phyloP scores from a whole-genome alignment of 83 land plant genomes.

The Diphasiastrum complanatum region DNA sequence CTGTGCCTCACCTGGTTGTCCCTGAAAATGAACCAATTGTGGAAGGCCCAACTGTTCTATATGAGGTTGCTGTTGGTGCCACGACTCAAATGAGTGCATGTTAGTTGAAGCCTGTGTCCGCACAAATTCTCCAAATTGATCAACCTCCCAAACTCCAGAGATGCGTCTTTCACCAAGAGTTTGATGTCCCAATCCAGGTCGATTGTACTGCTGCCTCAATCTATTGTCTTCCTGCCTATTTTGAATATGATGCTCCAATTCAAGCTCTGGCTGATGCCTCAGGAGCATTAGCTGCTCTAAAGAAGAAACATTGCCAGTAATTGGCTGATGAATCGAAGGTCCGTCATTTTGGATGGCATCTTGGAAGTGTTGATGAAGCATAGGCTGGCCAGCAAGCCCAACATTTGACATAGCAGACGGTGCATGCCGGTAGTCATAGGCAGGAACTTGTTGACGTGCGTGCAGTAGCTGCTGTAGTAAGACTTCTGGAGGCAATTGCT shows the following conservation, averaged over 20 bases:
- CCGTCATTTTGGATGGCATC: too few relatives aligned
- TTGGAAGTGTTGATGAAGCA: too few relatives aligned
- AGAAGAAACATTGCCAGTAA: too few relatives aligned
- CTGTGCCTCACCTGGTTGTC: too few relatives aligned
- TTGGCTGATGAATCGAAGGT: too few relatives aligned
- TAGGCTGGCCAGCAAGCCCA: constrained; percentile 18
- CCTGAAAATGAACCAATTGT: too few relatives aligned
- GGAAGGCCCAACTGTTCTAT: too few relatives aligned
- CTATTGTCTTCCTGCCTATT: too few relatives aligned
- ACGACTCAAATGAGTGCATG: constrained; percentile 21
- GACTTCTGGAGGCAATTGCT: constrained; percentile 29
- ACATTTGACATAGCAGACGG: neutral
- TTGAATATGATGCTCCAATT: too few relatives aligned
- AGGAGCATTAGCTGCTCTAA: constrained; percentile 21
- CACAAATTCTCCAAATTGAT: constrained; percentile 40
- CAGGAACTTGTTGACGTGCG: constrained; percentile 37
- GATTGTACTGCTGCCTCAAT: neutral
- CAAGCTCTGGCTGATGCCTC: constrained; percentile 24
- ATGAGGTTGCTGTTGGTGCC: constrained; percentile 21
- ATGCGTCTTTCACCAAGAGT: constrained; percentile 26
- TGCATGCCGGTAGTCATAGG: constrained; percentile 18
- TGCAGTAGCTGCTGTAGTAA: constrained; percentile 24
- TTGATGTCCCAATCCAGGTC: neutral
- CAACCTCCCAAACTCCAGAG: constrained; percentile 41
- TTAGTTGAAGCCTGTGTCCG: constrained; percentile 27